phyloP scores from a whole-genome alignment of 2,329 filamentous ascomycete genomes.

The Didymella exigua region DNA sequence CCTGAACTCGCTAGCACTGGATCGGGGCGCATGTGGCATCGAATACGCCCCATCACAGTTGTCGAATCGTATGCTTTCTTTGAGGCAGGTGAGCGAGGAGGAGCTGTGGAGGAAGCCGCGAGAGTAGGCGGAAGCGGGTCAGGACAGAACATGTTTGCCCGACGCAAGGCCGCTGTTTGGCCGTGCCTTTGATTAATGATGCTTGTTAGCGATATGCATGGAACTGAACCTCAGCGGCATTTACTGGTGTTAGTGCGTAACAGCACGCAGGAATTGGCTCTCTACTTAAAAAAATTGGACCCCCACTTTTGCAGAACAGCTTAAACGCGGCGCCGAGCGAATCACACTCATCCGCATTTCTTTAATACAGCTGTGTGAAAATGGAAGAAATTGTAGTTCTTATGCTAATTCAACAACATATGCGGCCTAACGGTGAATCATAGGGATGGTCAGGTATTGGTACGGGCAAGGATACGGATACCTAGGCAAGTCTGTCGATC shows the following conservation, averaged over 20 bases:
- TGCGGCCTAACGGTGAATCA: too few species aligned
- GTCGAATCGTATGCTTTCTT: slow-evolving; percentile 14
- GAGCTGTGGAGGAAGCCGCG: slow-evolving; percentile 37
- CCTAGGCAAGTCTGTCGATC: slow-evolving; percentile 1
- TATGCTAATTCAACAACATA: too few species aligned
- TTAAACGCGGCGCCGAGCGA: background rate
- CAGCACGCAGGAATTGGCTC: slow-evolving; percentile 4
- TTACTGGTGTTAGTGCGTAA: slow-evolving; percentile 4
- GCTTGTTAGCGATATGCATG: slow-evolving; percentile 16
- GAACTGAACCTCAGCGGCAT: slow-evolving; percentile 14
- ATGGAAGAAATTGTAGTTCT: too few species aligned
- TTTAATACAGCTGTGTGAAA: too few species aligned
- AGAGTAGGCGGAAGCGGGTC: slow-evolving; percentile 2
- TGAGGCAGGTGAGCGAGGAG: slow-evolving; percentile 25
- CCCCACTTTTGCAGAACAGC: background rate
- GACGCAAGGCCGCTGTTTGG: background rate
- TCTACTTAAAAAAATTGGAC: background rate
- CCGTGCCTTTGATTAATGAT: background rate
- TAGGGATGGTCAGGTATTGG: background rate
- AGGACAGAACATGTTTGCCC: background rate
- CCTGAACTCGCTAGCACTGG: slow-evolving; percentile 39
- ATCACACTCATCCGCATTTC: too few species aligned
- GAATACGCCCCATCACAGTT: slow-evolving; percentile 33
- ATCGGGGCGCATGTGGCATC: slow-evolving; percentile 42
- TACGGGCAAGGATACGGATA: background rate